Evolutionary conservation across 371 early-diverging fungal genomes (phyloP), one percentile per base, ranked within the genome.

Genomic region (Cokeromyces recurvatus): DNA sequence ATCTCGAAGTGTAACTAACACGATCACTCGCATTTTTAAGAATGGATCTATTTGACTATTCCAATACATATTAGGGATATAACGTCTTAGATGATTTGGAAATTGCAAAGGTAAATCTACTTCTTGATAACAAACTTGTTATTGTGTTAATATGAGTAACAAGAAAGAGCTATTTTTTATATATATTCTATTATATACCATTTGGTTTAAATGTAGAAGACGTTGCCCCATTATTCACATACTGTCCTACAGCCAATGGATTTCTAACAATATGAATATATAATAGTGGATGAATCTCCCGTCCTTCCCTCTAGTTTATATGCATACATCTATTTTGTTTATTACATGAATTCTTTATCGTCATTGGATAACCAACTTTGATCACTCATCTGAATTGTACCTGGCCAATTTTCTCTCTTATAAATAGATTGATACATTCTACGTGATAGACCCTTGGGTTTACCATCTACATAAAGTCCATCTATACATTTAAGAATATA

Each of bases 201-300:
- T n/a, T n/a, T n/a, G n/a, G n/a, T n/a, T n/a, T n/a, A n/a, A n/a
- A n/a, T n/a, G n/a, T n/a, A n/a, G n/a, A n/a, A n/a, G n/a, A n/a
- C n/a, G n/a, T n/a, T n/a, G n/a, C n/a, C n/a, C n/a, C 71, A 32
- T 80, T 78, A 43, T 80, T 80, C 22, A 80, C 74, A 43, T 66
- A 62, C 29, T 80, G 81, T 4, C 81, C 81, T n/a, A 78, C 53
- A 3, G 77, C 75, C 8, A 80, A 38, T 4, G 81, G 78, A 32
- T 78, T 80, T 15, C 67, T 75, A 23, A 47, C 17, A 36, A 32
- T 15, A 42, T 34, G 2, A 25, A 20, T 37, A 34, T 24, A 15
- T 39, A 29, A n/a, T 14, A 31, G 16, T 21, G 5, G 16, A 1
- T 27, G n/a, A n/a, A n/a, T n/a, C n/a, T n/a, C n/a, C n/a, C n/a